These are phyloP conservation scores for Ophiorrhiza pumila DNA, from an alignment of 257 asterid genomes.

Conservation along the genomic window DNA sequence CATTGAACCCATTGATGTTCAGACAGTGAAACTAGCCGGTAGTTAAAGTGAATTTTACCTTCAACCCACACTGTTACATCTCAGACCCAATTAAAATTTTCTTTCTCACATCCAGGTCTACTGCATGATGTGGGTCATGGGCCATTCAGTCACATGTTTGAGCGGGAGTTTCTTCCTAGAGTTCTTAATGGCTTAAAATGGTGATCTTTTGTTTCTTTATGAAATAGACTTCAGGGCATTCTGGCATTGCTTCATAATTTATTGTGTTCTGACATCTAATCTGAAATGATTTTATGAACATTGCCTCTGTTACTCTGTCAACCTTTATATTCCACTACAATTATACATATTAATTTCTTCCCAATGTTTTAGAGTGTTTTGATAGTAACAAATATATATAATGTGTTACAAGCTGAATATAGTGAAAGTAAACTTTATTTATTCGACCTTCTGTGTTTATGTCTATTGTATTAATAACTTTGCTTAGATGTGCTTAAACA, in stretches of 20 bases:
- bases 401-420: background rate
- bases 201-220: slow-evolving; percentile 27
- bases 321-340: background rate
- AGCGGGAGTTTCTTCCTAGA: slow-evolving; percentile 70
- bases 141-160: slow-evolving; percentile 94
- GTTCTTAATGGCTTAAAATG: slow-evolving; percentile 53
- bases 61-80: slow-evolving; percentile 16
- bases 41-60: slow-evolving; percentile 9
- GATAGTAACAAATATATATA: background rate
- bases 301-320: background rate
- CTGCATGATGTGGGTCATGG: slow-evolving; percentile 96
- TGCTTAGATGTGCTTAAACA: background rate
- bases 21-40: slow-evolving; percentile 88
- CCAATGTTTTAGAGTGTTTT: background rate
- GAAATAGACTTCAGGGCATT: no score
- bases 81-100: slow-evolving; percentile 19
- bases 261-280: slow-evolving; percentile 6
- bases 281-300: background rate
- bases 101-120: slow-evolving; percentile 54
- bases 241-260: slow-evolving; percentile 2
- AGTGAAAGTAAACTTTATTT: background rate
- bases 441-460: background rate
- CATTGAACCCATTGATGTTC: slow-evolving; percentile 57
- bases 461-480: background rate
- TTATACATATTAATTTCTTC: background rate